Evolutionary conservation across 257 asterid genomes (phyloP).

Genomic region (Penstemon davidsonii): DNA sequence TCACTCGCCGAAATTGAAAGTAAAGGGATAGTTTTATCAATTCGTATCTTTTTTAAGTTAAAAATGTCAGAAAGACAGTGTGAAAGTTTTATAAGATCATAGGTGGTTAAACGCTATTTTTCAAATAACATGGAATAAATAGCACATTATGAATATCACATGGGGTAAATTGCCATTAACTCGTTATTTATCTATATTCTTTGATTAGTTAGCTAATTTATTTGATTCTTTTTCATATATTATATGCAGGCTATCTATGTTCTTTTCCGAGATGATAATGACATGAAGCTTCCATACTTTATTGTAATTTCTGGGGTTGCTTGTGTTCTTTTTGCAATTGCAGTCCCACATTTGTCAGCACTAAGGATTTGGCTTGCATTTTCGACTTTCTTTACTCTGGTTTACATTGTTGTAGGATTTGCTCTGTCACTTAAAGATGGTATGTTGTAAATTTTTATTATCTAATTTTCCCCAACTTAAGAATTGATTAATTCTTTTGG

Average conservation of each 20-base stretch:
- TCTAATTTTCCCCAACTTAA: background rate
- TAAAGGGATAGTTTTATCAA: too few relatives aligned
- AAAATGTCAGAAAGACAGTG: too few relatives aligned
- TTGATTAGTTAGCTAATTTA: too few relatives aligned
- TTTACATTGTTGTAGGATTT: constrained; percentile 63
- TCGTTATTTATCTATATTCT: too few relatives aligned
- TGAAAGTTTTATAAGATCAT: too few relatives aligned
- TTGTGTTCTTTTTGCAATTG: constrained; percentile 79
- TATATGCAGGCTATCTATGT: constrained; percentile 69
- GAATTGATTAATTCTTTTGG: background rate
- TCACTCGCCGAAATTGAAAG: too few relatives aligned
- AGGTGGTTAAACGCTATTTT: too few relatives aligned
- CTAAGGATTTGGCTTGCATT: constrained; percentile 74
- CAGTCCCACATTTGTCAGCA: constrained; percentile 87
- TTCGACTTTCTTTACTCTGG: constrained; percentile 69
- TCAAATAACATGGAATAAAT: too few relatives aligned
- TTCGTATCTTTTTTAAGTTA: too few relatives aligned
- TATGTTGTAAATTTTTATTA: constrained; percentile 18
- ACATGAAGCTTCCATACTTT: constrained; percentile 74
- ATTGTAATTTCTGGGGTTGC: constrained; percentile 70
- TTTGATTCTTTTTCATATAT: background rate
- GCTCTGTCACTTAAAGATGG: constrained; percentile 80
- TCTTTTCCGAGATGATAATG: constrained; percentile 60
- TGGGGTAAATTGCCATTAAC: too few relatives aligned
- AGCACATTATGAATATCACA: too few relatives aligned